Evolutionary conservation across 176 grass and related monocot species (phyloP).

Genomic region (Triticum urartu): DNA sequence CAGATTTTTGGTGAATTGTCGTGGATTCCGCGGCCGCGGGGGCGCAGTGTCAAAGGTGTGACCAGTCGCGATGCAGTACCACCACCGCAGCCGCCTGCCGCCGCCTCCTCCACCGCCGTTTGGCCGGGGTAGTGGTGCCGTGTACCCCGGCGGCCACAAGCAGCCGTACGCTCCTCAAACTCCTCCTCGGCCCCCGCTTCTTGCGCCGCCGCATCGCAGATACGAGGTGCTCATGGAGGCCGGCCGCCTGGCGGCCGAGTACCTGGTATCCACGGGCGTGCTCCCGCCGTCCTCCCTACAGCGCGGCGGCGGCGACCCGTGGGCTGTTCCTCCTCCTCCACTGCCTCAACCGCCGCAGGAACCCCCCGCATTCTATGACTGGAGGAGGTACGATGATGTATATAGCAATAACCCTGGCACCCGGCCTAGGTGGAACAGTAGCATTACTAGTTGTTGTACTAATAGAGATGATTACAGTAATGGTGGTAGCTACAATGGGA

Average conservation of each 20-base stretch:
- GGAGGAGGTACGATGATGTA: conserved; percentile 67
- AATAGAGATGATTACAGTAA: conserved; percentile 44
- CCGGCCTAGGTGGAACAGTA: conserved; percentile 30
- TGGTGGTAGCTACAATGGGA: conserved; percentile 46
- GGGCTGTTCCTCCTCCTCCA: conserved; percentile 20
- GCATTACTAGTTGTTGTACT: conserved; percentile 10
- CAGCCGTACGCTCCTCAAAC: conserved; percentile 13
- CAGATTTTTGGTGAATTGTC: conserved; percentile 40
- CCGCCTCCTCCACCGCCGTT: conserved; percentile 35
- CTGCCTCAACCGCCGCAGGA: conserved; percentile 27
- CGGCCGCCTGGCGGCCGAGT: conserved; percentile 91
- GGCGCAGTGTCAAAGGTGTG: not conserved
- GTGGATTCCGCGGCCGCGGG: conserved; percentile 22
- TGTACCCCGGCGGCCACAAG: conserved; percentile 33
- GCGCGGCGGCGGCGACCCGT: conserved; percentile 28
- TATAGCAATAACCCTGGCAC: conserved; percentile 33
- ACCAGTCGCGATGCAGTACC: conserved; percentile 44
- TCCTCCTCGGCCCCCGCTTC: not conserved
- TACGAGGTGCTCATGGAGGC: conserved; percentile 87
- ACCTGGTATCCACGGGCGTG: conserved; percentile 74
- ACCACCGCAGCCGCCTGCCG: conserved; percentile 33
- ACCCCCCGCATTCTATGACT: conserved; percentile 16
- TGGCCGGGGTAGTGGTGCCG: conserved; percentile 31
- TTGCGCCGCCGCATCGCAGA: conserved; percentile 36
- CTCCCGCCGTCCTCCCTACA: conserved; percentile 60